Evolutionary conservation across 2,329 filamentous ascomycete species (phyloP).

Genomic region (Sporothrix brasiliensis): DNA sequence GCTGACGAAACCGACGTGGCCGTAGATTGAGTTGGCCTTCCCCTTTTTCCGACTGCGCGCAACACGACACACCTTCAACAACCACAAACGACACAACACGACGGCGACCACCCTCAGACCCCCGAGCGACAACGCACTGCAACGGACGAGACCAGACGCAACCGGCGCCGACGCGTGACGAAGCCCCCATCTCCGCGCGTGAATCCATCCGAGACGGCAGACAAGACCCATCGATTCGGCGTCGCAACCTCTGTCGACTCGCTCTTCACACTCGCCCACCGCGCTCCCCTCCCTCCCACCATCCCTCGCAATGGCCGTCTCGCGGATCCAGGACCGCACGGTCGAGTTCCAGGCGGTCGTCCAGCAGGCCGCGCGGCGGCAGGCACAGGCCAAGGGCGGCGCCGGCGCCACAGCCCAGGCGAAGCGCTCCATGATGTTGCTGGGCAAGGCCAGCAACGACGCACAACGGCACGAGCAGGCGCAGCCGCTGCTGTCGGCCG

Average conservation of each 20-base stretch:
- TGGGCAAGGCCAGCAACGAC: not conserved
- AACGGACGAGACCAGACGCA: not conserved
- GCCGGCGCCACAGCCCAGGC: constrained; percentile 67
- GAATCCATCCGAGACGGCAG: not conserved
- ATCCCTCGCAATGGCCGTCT: constrained; percentile 56
- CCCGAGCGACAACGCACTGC: not conserved
- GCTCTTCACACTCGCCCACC: not conserved
- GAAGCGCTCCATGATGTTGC: constrained; percentile 35
- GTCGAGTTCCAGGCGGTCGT: constrained; percentile 93
- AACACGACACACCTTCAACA: not conserved
- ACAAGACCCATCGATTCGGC: too few relatives aligned
- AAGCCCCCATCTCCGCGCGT: not conserved
- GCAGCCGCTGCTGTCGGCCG: constrained; percentile 67
- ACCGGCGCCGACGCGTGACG: constrained; percentile 8
- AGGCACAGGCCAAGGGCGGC: constrained; percentile 67
- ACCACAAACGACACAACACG: not conserved
- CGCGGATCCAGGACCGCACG: constrained; percentile 94
- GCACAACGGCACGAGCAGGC: constrained; percentile 31
- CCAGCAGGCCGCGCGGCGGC: constrained; percentile 77
- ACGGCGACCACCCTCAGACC: not conserved
- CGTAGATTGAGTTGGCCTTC: not conserved
- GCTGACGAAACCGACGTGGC: constrained; percentile 18
- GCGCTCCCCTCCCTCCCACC: not conserved
- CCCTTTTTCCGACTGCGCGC: constrained; percentile 1
- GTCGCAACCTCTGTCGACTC: not conserved